Evolutionary conservation across 345 rosid genomes (phyloP).

Genomic region (thale cress (Arabidopsis thaliana)): TAIR10.1 NC_003075.7:9050001-9050500

Average conservation of each 20-base stretch:
- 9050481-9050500: background rate
- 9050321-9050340: background rate
- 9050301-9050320: constrained; percentile 51
- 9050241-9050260: constrained; percentile 75
- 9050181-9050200: constrained; percentile 44
- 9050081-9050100: constrained; percentile 49
- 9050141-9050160: constrained; percentile 54
- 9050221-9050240: constrained; percentile 54
- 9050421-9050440: background rate
- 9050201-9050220: constrained; percentile 52
- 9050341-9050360: background rate
- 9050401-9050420: background rate
- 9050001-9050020: constrained; percentile 61
- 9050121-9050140: constrained; percentile 55
- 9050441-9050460: background rate
- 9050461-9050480: background rate
- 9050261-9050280: constrained; percentile 50
- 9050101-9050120: constrained; percentile 57
- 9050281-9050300: constrained; percentile 66
- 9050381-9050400: background rate
- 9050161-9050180: constrained; percentile 49
- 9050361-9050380: background rate
- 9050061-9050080: constrained; percentile 55
- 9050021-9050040: constrained; percentile 65
- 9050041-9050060: constrained; percentile 60